Conservation (phyloP, 768 basidiomycete species). For the Suillus placidus region DNA sequence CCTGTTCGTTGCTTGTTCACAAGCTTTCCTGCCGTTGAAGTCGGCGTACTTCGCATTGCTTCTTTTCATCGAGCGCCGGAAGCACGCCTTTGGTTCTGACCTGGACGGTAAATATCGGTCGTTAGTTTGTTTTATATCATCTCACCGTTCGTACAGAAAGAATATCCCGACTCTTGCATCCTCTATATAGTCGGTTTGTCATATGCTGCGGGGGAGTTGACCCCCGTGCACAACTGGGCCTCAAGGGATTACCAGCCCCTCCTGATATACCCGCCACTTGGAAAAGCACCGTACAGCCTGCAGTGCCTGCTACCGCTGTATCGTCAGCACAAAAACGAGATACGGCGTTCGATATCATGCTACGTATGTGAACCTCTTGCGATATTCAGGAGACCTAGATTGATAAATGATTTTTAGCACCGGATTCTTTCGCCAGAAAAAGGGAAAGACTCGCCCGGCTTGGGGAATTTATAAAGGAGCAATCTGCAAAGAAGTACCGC, state of each 20-base stretch:
- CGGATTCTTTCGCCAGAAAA: conserved; percentile 38
- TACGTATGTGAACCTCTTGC: conserved; percentile 35
- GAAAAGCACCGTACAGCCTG: no score
- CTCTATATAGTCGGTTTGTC: conserved; percentile 33
- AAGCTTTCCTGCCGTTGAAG: conserved; percentile 44
- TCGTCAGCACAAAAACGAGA: conserved; percentile 6
- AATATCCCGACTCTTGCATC: conserved; percentile 35
- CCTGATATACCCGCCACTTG: conserved; percentile 8
- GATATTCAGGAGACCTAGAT: background rate
- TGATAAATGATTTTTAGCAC: conserved; percentile 34
- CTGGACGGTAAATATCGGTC: conserved; percentile 26
- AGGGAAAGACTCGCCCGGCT: background rate
- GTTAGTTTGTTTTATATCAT: background rate
- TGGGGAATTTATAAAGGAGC: background rate
- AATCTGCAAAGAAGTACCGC: no score
- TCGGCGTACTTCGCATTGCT: conserved; percentile 52
- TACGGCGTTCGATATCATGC: conserved; percentile 33
- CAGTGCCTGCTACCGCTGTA: conserved; percentile 18
- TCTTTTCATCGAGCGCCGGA: conserved; percentile 41
- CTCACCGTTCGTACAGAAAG: conserved; percentile 27
- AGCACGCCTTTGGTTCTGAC: conserved; percentile 26
- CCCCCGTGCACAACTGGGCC: conserved; percentile 37
- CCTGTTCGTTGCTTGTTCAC: conserved; percentile 48
- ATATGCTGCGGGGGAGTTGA: conserved; percentile 30
- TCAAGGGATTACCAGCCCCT: conserved; percentile 32